Percentiles rank a stretch among this genome's conserved stretches.
These are phyloP conservation scores for Gossypium laxum DNA, from an alignment of 441 rosid genomes.

Conservation along the genomic window DNA sequence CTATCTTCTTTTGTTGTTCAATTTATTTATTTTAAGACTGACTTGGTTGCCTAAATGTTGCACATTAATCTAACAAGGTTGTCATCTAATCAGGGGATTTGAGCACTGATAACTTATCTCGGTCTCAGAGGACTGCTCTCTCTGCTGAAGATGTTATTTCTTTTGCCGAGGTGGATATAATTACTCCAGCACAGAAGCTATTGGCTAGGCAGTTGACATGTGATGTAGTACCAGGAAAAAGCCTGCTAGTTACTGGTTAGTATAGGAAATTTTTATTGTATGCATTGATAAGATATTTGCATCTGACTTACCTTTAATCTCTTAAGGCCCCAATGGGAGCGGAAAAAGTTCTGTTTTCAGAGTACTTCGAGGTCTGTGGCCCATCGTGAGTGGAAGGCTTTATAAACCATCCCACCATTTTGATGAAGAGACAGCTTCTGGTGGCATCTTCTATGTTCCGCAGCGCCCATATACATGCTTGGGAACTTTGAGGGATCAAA, in stretches of 20 bases:
- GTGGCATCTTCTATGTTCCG: constrained; percentile 84
- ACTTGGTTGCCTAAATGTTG: neutral
- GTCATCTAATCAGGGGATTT: constrained; percentile 30
- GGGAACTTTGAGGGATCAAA: constrained; percentile 97
- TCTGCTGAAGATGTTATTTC: constrained; percentile 50
- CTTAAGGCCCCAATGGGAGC: constrained; percentile 91
- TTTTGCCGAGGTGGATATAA: constrained; percentile 69
- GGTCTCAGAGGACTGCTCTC: constrained; percentile 28
- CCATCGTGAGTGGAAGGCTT: constrained; percentile 71
- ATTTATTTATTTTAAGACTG: neutral
- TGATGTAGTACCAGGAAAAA: constrained; percentile 62
- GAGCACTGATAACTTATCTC: constrained; percentile 22
- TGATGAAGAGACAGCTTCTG: constrained; percentile 40
- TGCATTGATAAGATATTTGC: constrained; percentile 15
- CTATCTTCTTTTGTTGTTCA: neutral
- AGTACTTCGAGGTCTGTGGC: constrained; percentile 94
- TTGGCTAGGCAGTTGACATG: constrained; percentile 80
- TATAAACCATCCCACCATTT: constrained; percentile 52
- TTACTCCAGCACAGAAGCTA: constrained; percentile 84
- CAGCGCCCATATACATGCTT: constrained; percentile 93
- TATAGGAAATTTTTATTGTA: constrained; percentile 19
- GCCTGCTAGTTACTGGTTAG: constrained; percentile 96
- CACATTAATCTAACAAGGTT: constrained; percentile 8
- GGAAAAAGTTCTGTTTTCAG: constrained; percentile 97
- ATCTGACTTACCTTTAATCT: constrained; percentile 25